phyloP scores from a whole-genome alignment of 139 green algal genomes.

The Coccomyxa sp. region DNA sequence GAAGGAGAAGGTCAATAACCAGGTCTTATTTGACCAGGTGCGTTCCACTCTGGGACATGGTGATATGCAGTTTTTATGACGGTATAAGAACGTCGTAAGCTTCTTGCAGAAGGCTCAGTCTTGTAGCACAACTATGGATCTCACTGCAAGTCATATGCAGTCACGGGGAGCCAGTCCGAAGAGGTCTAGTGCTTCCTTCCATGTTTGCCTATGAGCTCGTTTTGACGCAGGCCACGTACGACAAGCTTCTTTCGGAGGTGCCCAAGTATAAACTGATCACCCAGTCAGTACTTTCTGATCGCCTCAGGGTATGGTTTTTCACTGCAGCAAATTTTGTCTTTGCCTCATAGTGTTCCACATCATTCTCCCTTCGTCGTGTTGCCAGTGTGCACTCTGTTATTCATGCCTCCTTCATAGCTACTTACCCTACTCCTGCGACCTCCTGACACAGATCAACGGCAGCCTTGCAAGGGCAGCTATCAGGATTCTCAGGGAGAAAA shows the following conservation, averaged over 20 bases:
- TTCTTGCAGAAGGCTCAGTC: background rate
- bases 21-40: conserved; percentile 95
- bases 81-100: background rate
- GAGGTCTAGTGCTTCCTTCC: no score
- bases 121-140: no score
- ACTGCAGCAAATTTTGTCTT: background rate
- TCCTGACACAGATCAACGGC: conserved; percentile 68
- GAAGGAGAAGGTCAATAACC: conserved; percentile 99
- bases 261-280: conserved; percentile 99
- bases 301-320: conserved; percentile 53
- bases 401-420: background rate
- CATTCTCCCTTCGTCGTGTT: no score
- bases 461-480: conserved; percentile 88
- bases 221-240: conserved; percentile 78
- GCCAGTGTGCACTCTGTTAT: background rate
- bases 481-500: conserved; percentile 76
- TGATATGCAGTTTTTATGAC: background rate
- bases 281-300: conserved; percentile 84
- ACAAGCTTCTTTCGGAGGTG: conserved; percentile 96
- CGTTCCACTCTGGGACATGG: no score
- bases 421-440: background rate
- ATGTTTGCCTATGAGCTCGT: background rate
- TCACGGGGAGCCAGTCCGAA: no score
- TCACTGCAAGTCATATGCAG: no score
- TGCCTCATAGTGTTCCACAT: no score